These are phyloP conservation scores for Fraxinus albicans DNA, from an alignment of 305 asterid genomes.

Conservation along the genomic window DNA sequence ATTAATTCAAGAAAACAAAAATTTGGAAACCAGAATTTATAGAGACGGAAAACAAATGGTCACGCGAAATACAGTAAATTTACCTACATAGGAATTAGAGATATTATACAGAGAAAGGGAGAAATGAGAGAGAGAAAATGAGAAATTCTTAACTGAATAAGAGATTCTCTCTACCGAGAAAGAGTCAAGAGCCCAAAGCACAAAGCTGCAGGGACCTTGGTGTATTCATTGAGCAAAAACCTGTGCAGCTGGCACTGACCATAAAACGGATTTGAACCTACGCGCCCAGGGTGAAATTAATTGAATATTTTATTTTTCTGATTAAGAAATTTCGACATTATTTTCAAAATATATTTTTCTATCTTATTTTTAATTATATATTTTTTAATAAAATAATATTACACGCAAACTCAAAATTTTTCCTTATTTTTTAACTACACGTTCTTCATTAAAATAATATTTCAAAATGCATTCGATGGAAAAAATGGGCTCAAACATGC, in stretches of 20 bases:
- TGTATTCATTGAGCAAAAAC: not conserved
- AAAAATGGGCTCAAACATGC: too few relatives aligned
- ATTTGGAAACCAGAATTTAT: not conserved
- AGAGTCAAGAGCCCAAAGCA: conserved; percentile 11
- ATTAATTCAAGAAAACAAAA: not conserved
- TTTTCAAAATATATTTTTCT: too few relatives aligned
- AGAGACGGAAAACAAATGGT: not conserved
- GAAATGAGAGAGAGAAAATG: not conserved
- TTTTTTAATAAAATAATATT: too few relatives aligned
- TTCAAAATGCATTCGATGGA: too few relatives aligned
- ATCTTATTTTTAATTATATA: too few relatives aligned
- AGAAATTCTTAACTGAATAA: not conserved
- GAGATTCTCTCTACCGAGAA: not conserved
- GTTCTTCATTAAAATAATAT: too few relatives aligned
- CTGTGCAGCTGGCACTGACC: not conserved
- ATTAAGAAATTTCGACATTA: too few relatives aligned
- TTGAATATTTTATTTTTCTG: not conserved
- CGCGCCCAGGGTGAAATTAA: conserved; percentile 9
- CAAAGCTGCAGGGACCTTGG: not conserved
- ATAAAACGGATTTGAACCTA: not conserved
- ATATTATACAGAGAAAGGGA: not conserved
- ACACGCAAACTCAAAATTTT: too few relatives aligned
- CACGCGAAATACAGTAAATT: not conserved
- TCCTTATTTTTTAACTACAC: too few relatives aligned
- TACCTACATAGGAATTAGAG: not conserved